Evolutionary conservation across 208 protist genomes (phyloP).

Genomic region (Strigomonas galati): DNA sequence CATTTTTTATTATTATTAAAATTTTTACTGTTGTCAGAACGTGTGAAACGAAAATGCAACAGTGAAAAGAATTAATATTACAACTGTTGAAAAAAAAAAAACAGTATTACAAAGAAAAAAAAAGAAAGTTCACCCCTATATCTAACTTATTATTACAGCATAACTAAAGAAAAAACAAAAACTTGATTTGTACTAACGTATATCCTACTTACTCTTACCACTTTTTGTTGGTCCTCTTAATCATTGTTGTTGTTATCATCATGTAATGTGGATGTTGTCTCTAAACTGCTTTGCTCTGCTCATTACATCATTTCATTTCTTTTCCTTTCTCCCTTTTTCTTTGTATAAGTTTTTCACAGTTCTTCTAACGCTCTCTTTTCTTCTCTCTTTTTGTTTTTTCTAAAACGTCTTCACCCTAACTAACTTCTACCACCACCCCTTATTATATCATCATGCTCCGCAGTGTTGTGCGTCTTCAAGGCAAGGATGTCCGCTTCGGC

Average conservation of each 20-base stretch:
- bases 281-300: not conserved
- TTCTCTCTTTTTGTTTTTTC: slow-evolving; percentile 4
- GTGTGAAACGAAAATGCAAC: not conserved
- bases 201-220: not conserved
- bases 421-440: not conserved
- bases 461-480: slow-evolving; percentile 16
- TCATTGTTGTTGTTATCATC: not conserved
- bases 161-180: not conserved
- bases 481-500: slow-evolving; percentile 96
- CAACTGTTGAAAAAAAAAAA: not conserved
- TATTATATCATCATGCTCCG: slow-evolving; percentile 11
- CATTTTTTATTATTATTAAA: not conserved
- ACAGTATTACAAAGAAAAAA: too few relatives aligned
- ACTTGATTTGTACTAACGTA: too few relatives aligned
- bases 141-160: slow-evolving; percentile 13
- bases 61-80: slow-evolving; percentile 8
- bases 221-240: not conserved
- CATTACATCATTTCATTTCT: not conserved
- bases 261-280: too few relatives aligned
- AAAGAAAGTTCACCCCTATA: not conserved
- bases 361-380: slow-evolving; percentile 8
- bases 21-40: slow-evolving; percentile 5
- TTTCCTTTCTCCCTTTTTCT: slow-evolving; percentile 12
- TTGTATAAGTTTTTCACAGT: slow-evolving; percentile 8
- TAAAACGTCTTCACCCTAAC: not conserved